Percentiles rank a stretch among this genome's conserved stretches.
phyloP scores from a whole-genome alignment of 192 early-diverging fungal genomes.

The Haplosporangium gracile region DNA sequence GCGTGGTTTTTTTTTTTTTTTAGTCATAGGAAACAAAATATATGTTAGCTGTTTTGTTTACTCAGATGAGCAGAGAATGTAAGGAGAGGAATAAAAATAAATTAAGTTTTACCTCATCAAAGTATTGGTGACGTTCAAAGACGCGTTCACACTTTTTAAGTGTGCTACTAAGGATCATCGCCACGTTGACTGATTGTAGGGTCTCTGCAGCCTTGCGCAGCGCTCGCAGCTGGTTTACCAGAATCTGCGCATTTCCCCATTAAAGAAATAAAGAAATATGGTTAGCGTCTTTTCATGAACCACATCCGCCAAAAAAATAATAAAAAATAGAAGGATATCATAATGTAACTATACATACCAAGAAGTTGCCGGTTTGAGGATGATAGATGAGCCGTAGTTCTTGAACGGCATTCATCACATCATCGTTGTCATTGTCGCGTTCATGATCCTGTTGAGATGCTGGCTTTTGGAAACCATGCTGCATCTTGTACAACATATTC shows the following conservation, averaged over 20 bases:
- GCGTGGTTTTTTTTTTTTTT: no score
- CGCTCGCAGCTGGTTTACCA: conserved; percentile 17
- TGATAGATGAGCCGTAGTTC: conserved; percentile 25
- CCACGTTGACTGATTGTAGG: conserved; percentile 14
- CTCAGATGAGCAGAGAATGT: neutral
- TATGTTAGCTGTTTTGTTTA: no score
- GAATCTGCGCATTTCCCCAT: neutral
- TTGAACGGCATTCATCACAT: conserved; percentile 11
- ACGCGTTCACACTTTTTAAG: conserved; percentile 39
- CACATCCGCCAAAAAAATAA: neutral
- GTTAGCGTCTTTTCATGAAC: no score
- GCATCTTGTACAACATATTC: conserved; percentile 14
- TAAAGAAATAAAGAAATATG: neutral
- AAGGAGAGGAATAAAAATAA: neutral
- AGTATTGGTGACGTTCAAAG: conserved; percentile 11
- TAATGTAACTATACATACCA: neutral
- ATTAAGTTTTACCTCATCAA: conserved; percentile 20
- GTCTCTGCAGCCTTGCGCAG: conserved; percentile 22
- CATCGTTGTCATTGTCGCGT: neutral
- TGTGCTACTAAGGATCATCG: neutral
- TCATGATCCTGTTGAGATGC: neutral
- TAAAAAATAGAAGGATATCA: no score
- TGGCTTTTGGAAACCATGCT: conserved; percentile 19
- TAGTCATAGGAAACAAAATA: neutral
- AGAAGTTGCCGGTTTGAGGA: conserved; percentile 35